phyloP scores from a whole-genome alignment of 1,284 basidiomycete species.

The Cutaneotrichosporon arboriforme region DNA sequence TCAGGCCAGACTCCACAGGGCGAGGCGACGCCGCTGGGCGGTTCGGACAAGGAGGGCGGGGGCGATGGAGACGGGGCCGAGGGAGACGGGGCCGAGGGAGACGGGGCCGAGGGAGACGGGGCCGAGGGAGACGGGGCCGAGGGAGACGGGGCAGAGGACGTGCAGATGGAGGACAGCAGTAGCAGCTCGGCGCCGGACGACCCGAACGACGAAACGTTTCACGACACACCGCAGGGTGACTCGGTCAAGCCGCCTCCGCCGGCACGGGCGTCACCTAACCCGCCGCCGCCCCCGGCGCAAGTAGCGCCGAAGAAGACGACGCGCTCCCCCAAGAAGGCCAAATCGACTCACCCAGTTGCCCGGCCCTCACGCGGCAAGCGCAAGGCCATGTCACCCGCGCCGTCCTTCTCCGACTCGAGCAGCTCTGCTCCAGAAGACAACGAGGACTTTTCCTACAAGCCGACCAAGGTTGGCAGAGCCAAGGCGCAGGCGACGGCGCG shows the following conservation, averaged over 20 bases:
- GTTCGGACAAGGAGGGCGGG: too few relatives aligned
- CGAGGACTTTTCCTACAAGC: slow-evolving; percentile 23
- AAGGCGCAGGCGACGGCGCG: slow-evolving; percentile 5
- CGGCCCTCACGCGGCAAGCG: slow-evolving; percentile 13
- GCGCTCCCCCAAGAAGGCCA: background rate
- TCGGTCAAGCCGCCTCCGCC: background rate
- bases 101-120: too few relatives aligned
- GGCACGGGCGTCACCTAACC: background rate
- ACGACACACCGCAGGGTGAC: background rate
- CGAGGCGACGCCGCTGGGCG: too few relatives aligned
- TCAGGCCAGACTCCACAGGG: too few relatives aligned
- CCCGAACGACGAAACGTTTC: slow-evolving; percentile 21
- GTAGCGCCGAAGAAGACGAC: background rate
- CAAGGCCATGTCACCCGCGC: slow-evolving; percentile 9
- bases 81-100: too few relatives aligned
- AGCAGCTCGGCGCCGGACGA: slow-evolving; percentile 20
- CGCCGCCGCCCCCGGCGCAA: background rate
- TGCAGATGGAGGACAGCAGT: too few relatives aligned
- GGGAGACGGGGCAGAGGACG: too few relatives aligned
- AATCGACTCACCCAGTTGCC: background rate
- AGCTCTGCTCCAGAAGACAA: slow-evolving; percentile 23
- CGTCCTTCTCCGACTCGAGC: slow-evolving; percentile 10
- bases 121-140: too few relatives aligned
- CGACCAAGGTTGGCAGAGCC: slow-evolving; percentile 1
- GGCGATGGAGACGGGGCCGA: too few relatives aligned